These are phyloP conservation scores for Cryphonectria parasitica DNA, from an alignment of 2,329 filamentous ascomycete genomes.

Conservation along the genomic window DNA sequence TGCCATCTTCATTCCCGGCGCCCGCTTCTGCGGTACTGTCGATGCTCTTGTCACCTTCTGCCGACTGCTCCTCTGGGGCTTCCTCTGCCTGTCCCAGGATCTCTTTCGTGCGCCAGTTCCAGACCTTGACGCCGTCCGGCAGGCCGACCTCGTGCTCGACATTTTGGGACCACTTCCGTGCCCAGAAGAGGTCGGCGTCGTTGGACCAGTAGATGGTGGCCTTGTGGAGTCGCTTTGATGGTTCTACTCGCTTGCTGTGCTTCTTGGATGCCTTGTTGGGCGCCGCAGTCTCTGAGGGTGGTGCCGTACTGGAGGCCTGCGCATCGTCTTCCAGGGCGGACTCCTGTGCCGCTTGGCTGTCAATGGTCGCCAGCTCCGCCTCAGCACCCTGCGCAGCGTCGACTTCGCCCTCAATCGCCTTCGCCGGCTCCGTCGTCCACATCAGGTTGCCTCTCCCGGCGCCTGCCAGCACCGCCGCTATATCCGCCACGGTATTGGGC, in stretches of 20 bases:
- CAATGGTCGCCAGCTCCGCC: not conserved
- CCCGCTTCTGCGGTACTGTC: not conserved
- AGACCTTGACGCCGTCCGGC: constrained; percentile 29
- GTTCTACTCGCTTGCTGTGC: constrained; percentile 6
- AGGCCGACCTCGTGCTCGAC: constrained; percentile 54
- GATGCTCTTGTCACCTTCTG: not conserved
- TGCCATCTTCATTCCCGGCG: not conserved
- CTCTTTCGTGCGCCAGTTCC: constrained; percentile 24
- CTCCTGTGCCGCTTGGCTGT: not conserved
- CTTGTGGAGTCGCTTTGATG: constrained; percentile 38
- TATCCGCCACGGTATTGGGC: constrained; percentile 65
- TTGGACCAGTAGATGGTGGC: constrained; percentile 58
- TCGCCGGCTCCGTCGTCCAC: constrained; percentile 31
- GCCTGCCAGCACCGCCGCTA: constrained; percentile 61
- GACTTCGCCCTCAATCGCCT: constrained; percentile 17
- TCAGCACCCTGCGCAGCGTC: not conserved
- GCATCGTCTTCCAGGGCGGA: constrained; percentile 24
- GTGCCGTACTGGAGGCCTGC: not conserved
- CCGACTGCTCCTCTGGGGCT: not conserved
- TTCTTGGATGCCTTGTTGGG: constrained; percentile 1
- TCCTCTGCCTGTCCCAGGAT: constrained; percentile 11
- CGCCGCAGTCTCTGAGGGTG: constrained; percentile 4
- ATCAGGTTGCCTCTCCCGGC: constrained; percentile 56
- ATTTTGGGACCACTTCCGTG: constrained; percentile 54
- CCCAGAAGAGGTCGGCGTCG: constrained; percentile 51